Evolutionary conservation across 2,329 filamentous ascomycete species (phyloP).

Genomic region (Fusarium sp.): DNA sequence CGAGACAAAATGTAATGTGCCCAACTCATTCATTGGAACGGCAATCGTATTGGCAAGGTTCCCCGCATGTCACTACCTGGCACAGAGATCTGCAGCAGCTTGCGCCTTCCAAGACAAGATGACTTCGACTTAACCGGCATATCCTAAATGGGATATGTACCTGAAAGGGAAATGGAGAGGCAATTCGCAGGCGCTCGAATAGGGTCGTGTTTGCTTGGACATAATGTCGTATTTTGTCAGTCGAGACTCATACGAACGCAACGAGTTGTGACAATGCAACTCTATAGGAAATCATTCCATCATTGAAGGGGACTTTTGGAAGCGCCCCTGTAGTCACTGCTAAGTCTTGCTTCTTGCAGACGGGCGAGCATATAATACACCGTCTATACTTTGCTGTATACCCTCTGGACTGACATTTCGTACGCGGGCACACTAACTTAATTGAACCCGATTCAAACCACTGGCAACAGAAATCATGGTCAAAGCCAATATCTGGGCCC

Average conservation of each 20-base stretch:
- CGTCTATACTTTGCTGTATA: neutral
- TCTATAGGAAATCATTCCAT: neutral
- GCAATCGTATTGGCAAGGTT: neutral
- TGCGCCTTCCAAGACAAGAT: neutral
- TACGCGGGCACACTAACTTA: neutral
- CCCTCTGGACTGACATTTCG: too few species aligned
- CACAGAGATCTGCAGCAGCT: neutral
- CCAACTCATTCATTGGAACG: neutral
- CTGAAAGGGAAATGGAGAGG: neutral
- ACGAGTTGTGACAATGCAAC: neutral
- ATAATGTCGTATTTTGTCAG: fast-evolving
- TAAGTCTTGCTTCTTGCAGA: fast-evolving
- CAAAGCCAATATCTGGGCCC: neutral
- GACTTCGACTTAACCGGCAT: neutral
- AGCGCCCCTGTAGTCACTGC: fast-evolving
- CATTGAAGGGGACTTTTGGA: neutral
- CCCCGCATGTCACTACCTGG: neutral
- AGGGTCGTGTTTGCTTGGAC: fast-evolving
- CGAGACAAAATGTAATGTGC: fast-evolving
- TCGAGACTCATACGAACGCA: neutral
- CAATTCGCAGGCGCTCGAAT: neutral
- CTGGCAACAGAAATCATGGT: neutral
- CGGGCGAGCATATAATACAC: neutral
- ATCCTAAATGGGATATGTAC: neutral
- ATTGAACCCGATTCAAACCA: fast-evolving